Evolutionary conservation across 768 basidiomycete genomes (phyloP).

Genomic region (Tricholoma matsutake): DNA sequence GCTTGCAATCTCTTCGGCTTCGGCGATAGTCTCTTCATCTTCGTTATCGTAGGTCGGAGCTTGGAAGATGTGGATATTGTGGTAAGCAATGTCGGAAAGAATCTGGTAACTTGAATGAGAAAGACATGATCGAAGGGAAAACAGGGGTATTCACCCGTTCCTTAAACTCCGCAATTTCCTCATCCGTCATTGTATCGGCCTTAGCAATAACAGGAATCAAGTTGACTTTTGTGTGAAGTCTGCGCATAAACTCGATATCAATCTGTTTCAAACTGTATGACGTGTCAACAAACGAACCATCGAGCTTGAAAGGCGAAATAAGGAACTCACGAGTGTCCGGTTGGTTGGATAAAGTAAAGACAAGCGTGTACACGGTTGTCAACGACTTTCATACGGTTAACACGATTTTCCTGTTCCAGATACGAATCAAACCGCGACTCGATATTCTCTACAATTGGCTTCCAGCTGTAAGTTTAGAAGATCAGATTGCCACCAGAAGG

Average conservation of each 20-base stretch:
- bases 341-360: conserved; percentile 98
- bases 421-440: conserved; percentile 97
- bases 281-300: conserved; percentile 1
- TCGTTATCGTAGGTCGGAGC: conserved; percentile 97
- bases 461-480: conserved; percentile 66
- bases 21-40: conserved; percentile 96
- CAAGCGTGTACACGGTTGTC: conserved; percentile 99
- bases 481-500: conserved; percentile 12
- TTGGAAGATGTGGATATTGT: conserved; percentile 97
- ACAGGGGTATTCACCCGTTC: conserved; percentile 57
- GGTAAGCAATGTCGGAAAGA: conserved; percentile 87
- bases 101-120: conserved; percentile 47
- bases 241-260: conserved; percentile 98
- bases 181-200: conserved; percentile 95
- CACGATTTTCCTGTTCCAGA: conserved; percentile 97
- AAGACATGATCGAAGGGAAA: conserved; percentile 5
- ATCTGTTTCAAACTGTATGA: conserved; percentile 86
- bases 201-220: conserved; percentile 98
- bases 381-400: conserved; percentile 88
- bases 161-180: conserved; percentile 93
- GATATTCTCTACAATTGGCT: conserved; percentile 97
- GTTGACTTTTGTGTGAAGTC: conserved; percentile 96
- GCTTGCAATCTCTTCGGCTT: conserved; percentile 96
- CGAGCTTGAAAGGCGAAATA: conserved; percentile 1
- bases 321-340: conserved; percentile 86